Percentiles rank a stretch among this genome's conserved stretches.
phyloP scores from a whole-genome alignment of 176 grass and related monocot genomes.

The Areca catechu region DNA sequence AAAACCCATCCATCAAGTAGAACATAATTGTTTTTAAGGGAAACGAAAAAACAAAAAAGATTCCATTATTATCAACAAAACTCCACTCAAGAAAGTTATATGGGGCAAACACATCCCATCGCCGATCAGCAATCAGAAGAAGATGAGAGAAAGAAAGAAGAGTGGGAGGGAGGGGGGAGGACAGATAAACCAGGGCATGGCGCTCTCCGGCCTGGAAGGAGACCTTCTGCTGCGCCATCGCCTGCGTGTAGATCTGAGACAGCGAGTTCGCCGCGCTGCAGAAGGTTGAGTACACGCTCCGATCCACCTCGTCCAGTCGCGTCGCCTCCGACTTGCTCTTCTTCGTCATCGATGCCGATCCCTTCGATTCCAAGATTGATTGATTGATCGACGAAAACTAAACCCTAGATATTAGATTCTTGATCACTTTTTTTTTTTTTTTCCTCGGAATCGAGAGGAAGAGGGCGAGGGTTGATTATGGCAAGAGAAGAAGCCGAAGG shows the following conservation, averaged over 20 bases:
- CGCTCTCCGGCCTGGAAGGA: slow-evolving; percentile 38
- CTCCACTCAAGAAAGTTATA: too few species aligned
- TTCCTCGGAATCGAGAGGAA: too few species aligned
- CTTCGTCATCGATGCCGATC: slow-evolving; percentile 25
- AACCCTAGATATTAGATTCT: too few species aligned
- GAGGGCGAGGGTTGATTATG: too few species aligned
- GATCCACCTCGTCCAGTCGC: slow-evolving; percentile 27
- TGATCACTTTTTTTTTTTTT: too few species aligned
- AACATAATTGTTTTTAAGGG: too few species aligned
- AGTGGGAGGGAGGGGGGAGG: not conserved
- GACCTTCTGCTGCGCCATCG: slow-evolving; percentile 35
- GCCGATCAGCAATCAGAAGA: not conserved
- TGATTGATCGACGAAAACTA: too few species aligned
- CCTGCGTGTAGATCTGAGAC: slow-evolving; percentile 50
- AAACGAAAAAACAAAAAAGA: too few species aligned
- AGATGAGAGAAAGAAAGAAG: not conserved
- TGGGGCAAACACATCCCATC: not conserved
- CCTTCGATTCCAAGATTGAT: not conserved
- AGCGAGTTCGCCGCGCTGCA: slow-evolving; percentile 52
- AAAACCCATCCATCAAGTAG: too few species aligned
- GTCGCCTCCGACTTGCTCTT: slow-evolving; percentile 29
- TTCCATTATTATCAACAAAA: too few species aligned
- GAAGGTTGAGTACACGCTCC: slow-evolving; percentile 44
- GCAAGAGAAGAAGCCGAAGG: too few species aligned
- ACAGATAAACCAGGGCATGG: slow-evolving; percentile 23